Evolutionary conservation across 331 rosid species (phyloP).

Genomic region (Phaseolus coccineus): DNA sequence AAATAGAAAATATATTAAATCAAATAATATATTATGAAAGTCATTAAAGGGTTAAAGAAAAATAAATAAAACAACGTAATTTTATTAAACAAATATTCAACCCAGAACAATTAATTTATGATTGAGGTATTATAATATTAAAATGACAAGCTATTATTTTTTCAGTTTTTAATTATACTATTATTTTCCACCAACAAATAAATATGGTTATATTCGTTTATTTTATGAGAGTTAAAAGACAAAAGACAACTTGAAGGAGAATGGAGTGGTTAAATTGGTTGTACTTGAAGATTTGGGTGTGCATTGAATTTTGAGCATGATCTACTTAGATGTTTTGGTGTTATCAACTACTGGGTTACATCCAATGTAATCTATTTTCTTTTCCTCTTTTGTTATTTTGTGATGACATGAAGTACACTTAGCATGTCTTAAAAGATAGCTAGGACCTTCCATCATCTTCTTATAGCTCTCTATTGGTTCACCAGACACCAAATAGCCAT

Average conservation of each 20-base stretch:
- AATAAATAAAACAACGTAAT: no score
- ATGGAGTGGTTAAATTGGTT: no score
- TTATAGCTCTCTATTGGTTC: conserved; percentile 41
- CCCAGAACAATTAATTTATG: no score
- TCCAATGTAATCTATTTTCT: background rate
- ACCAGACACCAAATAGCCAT: conserved; percentile 36
- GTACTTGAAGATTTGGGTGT: background rate
- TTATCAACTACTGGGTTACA: background rate
- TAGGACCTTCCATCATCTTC: conserved; percentile 27
- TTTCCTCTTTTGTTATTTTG: background rate
- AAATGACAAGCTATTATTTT: no score
- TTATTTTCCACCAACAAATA: no score
- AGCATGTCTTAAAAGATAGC: conserved; percentile 23
- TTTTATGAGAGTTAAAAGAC: background rate
- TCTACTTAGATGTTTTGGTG: conserved; percentile 17
- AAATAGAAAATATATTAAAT: no score
- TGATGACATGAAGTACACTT: conserved; percentile 33
- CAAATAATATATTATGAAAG: no score
- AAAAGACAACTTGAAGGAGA: background rate
- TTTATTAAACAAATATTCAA: no score
- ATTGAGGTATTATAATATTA: no score
- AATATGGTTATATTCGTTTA: no score
- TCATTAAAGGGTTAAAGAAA: no score
- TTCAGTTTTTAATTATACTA: no score
- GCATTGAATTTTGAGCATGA: conserved; percentile 1